Conservation (phyloP, 2,329 filamentous ascomycete species). For the Verticillium longisporum region DNA sequence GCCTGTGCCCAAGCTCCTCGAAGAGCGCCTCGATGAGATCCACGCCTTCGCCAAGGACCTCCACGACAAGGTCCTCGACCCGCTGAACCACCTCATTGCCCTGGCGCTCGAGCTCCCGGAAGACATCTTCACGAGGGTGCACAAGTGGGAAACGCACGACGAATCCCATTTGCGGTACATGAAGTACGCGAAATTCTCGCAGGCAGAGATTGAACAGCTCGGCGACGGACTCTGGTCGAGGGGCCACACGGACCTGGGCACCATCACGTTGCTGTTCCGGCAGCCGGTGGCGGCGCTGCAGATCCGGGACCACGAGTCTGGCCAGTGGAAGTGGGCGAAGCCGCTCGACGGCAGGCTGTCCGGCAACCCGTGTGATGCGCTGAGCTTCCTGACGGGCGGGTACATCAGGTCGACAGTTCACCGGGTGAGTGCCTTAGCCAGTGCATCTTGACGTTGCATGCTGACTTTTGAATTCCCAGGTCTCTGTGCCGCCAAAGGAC, state of each 20-base stretch:
- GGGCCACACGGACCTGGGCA: constrained; percentile 50
- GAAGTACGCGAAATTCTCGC: constrained; percentile 42
- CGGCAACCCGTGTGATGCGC: constrained; percentile 40
- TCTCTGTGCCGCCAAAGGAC: constrained; percentile 28
- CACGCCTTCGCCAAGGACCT: constrained; percentile 43
- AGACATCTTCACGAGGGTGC: constrained; percentile 44
- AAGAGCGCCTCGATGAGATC: constrained; percentile 44
- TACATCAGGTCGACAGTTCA: constrained; percentile 34
- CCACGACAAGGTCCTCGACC: constrained; percentile 48
- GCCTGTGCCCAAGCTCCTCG: constrained; percentile 31
- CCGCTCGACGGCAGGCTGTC: constrained; percentile 41
- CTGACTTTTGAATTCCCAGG: constrained; percentile 9
- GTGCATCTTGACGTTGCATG: too few species aligned
- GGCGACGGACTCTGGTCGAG: constrained; percentile 32
- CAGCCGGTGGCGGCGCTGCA: constrained; percentile 52
- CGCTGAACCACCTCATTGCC: constrained; percentile 52
- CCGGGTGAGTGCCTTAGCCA: constrained; percentile 14
- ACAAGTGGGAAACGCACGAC: constrained; percentile 47
- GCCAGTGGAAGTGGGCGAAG: constrained; percentile 41
- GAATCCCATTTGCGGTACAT: constrained; percentile 57
- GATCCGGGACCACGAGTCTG: constrained; percentile 36
- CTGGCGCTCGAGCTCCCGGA: constrained; percentile 53
- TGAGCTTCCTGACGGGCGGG: constrained; percentile 40
- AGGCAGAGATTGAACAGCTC: constrained; percentile 35
- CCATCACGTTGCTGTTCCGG: constrained; percentile 48